Conservation (phyloP, 2,329 filamentous ascomycete species). For the Stemphylium lycopersici region DNA sequence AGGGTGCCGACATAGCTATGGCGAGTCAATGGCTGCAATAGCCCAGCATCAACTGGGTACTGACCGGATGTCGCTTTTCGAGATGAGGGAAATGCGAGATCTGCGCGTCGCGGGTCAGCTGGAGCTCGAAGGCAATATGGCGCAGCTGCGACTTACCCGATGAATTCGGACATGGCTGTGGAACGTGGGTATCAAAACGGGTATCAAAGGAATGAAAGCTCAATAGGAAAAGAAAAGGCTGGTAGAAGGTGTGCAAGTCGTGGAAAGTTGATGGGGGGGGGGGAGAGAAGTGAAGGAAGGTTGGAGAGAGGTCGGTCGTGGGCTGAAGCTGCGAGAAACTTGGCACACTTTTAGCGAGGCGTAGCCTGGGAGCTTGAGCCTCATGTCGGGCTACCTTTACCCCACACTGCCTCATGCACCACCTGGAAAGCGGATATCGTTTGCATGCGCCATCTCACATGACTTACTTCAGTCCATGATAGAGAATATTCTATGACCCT, state of each 20-base stretch:
- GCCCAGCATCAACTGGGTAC: constrained; percentile 43
- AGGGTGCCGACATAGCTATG: constrained; percentile 90
- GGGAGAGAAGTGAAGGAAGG: constrained; percentile 14
- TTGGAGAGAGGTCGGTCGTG: constrained; percentile 23
- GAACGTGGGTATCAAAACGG: constrained; percentile 35
- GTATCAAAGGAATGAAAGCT: constrained; percentile 29
- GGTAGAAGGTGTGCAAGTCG: constrained; percentile 28
- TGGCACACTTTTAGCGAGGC: constrained; percentile 28
- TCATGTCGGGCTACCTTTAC: constrained; percentile 22
- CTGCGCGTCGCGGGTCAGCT: constrained; percentile 56
- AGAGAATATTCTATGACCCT: constrained; percentile 1
- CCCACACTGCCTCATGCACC: constrained; percentile 26
- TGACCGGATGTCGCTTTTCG: constrained; percentile 95
- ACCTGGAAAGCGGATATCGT: not conserved
- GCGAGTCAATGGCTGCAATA: constrained; percentile 26
- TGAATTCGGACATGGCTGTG: constrained; percentile 64
- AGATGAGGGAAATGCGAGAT: constrained; percentile 94
- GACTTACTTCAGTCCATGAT: not conserved
- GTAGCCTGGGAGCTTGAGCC: constrained; percentile 21
- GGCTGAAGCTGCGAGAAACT: constrained; percentile 26
- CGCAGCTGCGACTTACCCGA: constrained; percentile 58
- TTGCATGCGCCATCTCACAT: constrained; percentile 1
- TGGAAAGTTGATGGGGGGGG: constrained; percentile 15
- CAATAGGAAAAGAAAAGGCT: constrained; percentile 25
- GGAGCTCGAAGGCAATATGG: constrained; percentile 40